Evolutionary conservation across 2,329 filamentous ascomycete genomes (phyloP), one percentile per base, ranked within the genome.

Genomic region (Aspergillus sp.): DNA sequence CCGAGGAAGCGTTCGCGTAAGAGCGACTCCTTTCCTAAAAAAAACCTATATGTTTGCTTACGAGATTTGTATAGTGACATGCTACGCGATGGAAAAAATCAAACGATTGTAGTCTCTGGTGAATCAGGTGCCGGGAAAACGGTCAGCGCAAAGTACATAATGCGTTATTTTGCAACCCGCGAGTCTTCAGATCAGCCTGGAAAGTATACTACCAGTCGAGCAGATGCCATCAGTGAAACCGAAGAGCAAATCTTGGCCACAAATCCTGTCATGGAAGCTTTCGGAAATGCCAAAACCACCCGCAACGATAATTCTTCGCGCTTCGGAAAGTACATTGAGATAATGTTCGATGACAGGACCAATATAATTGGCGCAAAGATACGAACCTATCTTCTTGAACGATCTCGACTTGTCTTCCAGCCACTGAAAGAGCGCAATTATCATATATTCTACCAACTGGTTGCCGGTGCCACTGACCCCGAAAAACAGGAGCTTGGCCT

Each of bases 251-350:
- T 99, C 73, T 82, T 99, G 68, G 95, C 95, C 30, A 99, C 95
- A 57, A 99, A 99, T 76, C 95, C 95, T 41, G 96, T 99, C 75
- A 99, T 99, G 95, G 95, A 99, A 86, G 94, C 95, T 36, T 99
- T 99, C 74, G 95, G 95, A 76, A 99, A 99, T 81, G 95, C 95
- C 57, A 99, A 99, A 82, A 99, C 95, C n/a, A 99, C 95, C 10
- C 86, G 95, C 76, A 99, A 99, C 81, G 95, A 99, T 80, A 99
- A 99, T 80, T 99, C 95, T 48, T 99, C 95, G 44, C 88, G 95
- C 72, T 99, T 99, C 78, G 95, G 95, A 77, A 99, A 99, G 83
- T 99, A 99, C 78, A 98, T 99, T 70, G 95, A 99, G 81, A 99
- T 99, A 75, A 94, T 98, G 92, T 99, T 99, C 77, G 93, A 98